Evolutionary conservation across 1,139 yeast species (phyloP).

Genomic region (Zygoascus sp.): DNA sequence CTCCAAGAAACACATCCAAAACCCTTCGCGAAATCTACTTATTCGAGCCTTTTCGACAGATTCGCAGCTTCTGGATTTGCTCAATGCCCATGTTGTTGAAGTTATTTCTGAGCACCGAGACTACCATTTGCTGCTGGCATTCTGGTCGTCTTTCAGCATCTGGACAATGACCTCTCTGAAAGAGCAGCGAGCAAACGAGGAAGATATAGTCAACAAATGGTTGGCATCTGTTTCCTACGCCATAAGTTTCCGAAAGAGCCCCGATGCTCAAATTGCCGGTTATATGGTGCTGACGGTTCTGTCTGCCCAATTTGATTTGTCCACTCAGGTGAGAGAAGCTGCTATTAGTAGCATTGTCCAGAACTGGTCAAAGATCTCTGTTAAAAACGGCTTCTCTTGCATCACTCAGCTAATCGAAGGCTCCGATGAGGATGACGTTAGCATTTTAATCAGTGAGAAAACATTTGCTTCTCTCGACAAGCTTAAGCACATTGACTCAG

Average conservation of each 20-base stretch:
- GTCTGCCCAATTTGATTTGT: constrained; percentile 65
- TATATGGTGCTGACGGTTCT: constrained; percentile 78
- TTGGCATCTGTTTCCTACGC: constrained; percentile 42
- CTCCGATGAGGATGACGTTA: constrained; percentile 14
- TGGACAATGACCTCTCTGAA: constrained; percentile 55
- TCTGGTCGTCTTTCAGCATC: constrained; percentile 71
- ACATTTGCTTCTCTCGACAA: constrained; percentile 26
- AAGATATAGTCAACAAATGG: constrained; percentile 40
- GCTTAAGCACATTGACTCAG: constrained; percentile 24
- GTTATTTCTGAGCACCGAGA: constrained; percentile 38
- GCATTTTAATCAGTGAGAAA: constrained; percentile 12
- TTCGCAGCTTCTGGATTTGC: constrained; percentile 59
- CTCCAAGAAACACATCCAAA: constrained; percentile 58
- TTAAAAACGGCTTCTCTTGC: constrained; percentile 36
- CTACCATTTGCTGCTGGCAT: constrained; percentile 68
- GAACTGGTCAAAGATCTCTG: constrained; percentile 39
- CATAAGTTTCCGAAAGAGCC: constrained; percentile 34
- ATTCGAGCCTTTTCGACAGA: constrained; percentile 68
- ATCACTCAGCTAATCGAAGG: constrained; percentile 35
- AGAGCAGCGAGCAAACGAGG: constrained; percentile 31
- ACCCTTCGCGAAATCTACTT: constrained; percentile 66
- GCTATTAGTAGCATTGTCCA: constrained; percentile 63
- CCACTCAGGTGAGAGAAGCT: constrained; percentile 58
- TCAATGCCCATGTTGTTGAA: constrained; percentile 55
- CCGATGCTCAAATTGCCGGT: constrained; percentile 75